Evolutionary conservation across 2,329 filamentous ascomycete species (phyloP).

Genomic region (Teratosphaeria pseudoeucalypti): DNA sequence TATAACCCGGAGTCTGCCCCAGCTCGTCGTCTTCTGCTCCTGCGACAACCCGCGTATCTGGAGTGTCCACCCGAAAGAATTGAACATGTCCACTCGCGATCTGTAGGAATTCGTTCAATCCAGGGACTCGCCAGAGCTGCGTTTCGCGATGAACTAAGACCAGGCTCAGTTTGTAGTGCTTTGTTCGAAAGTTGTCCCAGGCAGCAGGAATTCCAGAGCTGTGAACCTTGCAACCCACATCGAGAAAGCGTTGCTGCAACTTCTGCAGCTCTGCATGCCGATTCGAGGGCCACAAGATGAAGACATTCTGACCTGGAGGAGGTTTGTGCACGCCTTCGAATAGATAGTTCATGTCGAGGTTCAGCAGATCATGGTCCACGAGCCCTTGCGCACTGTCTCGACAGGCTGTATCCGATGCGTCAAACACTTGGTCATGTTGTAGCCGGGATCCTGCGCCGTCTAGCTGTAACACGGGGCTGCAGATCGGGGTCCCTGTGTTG

Average conservation of each 20-base stretch:
- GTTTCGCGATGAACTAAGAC: constrained; percentile 25
- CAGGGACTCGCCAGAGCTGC: constrained; percentile 23
- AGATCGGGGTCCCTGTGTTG: constrained; percentile 4
- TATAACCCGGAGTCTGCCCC: constrained; percentile 1
- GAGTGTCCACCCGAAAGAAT: constrained; percentile 12
- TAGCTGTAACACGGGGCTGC: background rate
- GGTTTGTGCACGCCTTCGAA: constrained; percentile 1
- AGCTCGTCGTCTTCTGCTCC: background rate
- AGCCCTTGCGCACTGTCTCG: background rate
- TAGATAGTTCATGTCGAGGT: background rate
- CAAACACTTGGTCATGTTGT: background rate
- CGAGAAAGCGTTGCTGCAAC: constrained; percentile 11
- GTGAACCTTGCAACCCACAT: constrained; percentile 15
- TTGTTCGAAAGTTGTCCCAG: constrained; percentile 18
- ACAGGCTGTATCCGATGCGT: background rate
- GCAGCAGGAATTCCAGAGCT: constrained; percentile 12
- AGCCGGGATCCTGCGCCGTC: background rate
- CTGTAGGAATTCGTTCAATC: constrained; percentile 24
- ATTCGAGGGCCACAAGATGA: constrained; percentile 17
- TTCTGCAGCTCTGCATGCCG: constrained; percentile 13
- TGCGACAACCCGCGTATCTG: background rate
- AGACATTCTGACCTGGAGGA: constrained; percentile 10
- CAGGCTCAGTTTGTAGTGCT: constrained; percentile 2
- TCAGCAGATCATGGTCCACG: background rate
- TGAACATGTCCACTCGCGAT: constrained; percentile 15